Evolutionary conservation across 163 green algal species (phyloP), one percentile per base, ranked within the genome.

Genomic region (Scenedesmus sp.): DNA sequence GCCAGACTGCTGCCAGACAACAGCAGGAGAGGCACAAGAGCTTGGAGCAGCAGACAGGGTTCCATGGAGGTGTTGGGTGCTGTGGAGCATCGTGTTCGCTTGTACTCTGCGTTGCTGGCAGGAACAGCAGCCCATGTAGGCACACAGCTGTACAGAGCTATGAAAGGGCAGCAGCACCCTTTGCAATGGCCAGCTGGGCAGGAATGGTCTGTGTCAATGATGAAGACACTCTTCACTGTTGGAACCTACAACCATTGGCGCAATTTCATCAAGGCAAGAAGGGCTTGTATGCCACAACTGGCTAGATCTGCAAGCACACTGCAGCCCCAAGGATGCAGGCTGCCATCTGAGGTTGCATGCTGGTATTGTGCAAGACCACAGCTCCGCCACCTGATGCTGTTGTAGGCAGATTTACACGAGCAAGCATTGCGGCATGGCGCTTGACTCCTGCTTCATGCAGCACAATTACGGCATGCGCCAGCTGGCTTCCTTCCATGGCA

Each of bases 191-290:
- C 83, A 33, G 30, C 83, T 51, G 18, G 37, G 49, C 53, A 88
- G 56, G 49, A 80, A 53, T 51, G 53, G 51, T 35, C 33, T 16
- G 37, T 89, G 2, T 20, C 24, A 4, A 46, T 89, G 30, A 83
- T 89, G 68, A 46, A 46, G 6, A 43, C 46, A 44, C 68, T 89
- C 9, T 89, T 89, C 40, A 33, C 40, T 20, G 42, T 83, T 81
- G 85, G 85, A 24, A 72, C 3, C 13, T 82, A 82, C 70, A 37
- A 49, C 20, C 85, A 89, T 22, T 89, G 85, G 85, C 70, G 85
- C 43, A 89, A 89, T 44, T 81, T 81, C 26, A 68, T 83, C 65
- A 76, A 76, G 20, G 44, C 68, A 44, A 65, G 72, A 40, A 10
- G 9, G 6, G 6, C 20, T 2, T 44, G 51, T 35, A 59, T 44